Evolutionary conservation across 129 eudicot genomes (phyloP).

Genomic region (Tagetes erecta): DNA sequence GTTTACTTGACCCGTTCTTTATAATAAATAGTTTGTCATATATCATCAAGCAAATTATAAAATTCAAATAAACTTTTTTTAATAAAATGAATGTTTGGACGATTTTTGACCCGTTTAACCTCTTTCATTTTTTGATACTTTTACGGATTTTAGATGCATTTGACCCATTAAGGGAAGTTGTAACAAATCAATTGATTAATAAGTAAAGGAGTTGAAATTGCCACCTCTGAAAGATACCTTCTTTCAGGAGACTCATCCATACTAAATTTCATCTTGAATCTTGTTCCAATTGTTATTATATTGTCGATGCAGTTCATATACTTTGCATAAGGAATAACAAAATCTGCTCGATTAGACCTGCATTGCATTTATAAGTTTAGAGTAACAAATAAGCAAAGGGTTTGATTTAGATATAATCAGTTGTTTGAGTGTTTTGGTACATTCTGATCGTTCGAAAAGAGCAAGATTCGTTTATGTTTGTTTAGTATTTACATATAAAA

Average conservation of each 20-base stretch:
- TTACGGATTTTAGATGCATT: not conserved
- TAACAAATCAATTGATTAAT: not conserved
- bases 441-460: not conserved
- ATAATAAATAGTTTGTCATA: not conserved
- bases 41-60: not conserved
- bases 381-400: conserved; percentile 10
- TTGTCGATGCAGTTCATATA: conserved; percentile 48
- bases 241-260: conserved; percentile 85
- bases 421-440: not conserved
- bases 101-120: not conserved
- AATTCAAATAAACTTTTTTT: not conserved
- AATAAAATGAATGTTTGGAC: not conserved
- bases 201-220: not conserved
- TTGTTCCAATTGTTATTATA: conserved; percentile 58
- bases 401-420: not conserved
- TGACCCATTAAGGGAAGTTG: not conserved
- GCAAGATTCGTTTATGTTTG: not conserved
- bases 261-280: conserved; percentile 75
- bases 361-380: conserved; percentile 18
- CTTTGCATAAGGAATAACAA: conserved; percentile 61
- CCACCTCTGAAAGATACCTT: conserved; percentile 46
- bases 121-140: not conserved
- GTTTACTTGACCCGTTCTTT: not conserved
- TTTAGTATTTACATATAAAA: not conserved
- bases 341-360: conserved; percentile 84